These are phyloP conservation scores for Puccinia novopanici DNA, from an alignment of 1,284 basidiomycete species.

Conservation along the genomic window DNA sequence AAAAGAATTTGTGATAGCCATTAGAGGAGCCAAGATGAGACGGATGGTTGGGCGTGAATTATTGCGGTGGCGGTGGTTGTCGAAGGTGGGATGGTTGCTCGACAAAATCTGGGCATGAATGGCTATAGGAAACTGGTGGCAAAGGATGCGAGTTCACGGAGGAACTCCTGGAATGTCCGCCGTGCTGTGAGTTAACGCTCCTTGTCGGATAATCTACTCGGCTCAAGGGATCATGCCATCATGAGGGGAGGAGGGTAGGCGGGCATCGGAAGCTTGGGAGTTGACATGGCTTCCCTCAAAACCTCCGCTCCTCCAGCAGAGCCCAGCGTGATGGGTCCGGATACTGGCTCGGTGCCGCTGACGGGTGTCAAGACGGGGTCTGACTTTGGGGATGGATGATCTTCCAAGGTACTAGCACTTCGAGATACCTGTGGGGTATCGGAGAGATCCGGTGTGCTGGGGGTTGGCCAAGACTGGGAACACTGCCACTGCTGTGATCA, in stretches of 20 bases:
- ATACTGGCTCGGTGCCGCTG: background rate
- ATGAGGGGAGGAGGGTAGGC: background rate
- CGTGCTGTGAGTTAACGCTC: constrained; percentile 9
- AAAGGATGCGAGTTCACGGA: constrained; percentile 1
- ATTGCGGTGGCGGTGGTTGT: constrained; percentile 3
- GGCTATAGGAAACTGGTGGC: background rate
- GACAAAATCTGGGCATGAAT: constrained; percentile 1
- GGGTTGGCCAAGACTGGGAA: constrained; percentile 7
- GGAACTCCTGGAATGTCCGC: constrained; percentile 19
- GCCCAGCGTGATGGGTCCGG: constrained; percentile 20
- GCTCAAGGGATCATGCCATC: background rate
- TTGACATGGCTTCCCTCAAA: constrained; percentile 33
- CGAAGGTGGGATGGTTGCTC: constrained; percentile 11
- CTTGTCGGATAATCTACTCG: background rate
- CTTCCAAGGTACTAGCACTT: constrained; percentile 31
- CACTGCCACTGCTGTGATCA: background rate
- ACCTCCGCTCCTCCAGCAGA: constrained; percentile 33
- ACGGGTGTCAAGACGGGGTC: constrained; percentile 7
- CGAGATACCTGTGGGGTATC: constrained; percentile 9
- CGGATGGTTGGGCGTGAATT: background rate
- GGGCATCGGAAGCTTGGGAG: constrained; percentile 4
- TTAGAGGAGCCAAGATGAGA: constrained; percentile 9
- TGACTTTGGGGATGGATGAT: constrained; percentile 17
- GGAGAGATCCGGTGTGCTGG: constrained; percentile 33
- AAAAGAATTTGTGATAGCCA: background rate